Base-by-base conservation (phyloP, 169 alveolate genomes). In the Babesia gibsoni region DNA sequence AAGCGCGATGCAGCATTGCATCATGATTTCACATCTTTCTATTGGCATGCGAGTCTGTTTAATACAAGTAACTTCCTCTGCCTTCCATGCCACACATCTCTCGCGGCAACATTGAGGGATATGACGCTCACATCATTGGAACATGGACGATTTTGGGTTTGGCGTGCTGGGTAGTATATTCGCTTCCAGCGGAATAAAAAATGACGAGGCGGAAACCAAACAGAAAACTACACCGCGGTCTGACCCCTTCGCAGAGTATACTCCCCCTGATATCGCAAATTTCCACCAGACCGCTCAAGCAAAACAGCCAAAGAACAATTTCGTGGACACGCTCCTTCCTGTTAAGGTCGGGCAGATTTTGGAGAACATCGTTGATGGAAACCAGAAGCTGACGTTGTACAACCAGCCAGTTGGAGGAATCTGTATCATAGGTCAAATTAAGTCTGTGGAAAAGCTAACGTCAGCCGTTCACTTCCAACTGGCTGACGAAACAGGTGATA, bases 111-210 rank as follows among this genome's bases (percentile, higher is more conserved):
- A n/a, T n/a, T n/a, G n/a, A n/a, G n/a, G n/a, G n/a, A n/a, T n/a
- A n/a, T n/a, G n/a, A n/a, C n/a, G n/a, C n/a, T n/a, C n/a, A n/a
- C n/a, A n/a, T n/a, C n/a, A n/a, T n/a, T n/a, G n/a, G 1, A 32
- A 67, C 58, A 79, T 79, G 88, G 83, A 70, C 72, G 45, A 50
- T 25, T 79, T 79, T 27, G 88, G 66, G 7, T 79, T 79, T 43
- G 88, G 88, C 39, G 74, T 69, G 49, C 66, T 79, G 12, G 83
- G 83, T 2, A 83, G 83, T 41, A 67, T 79, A n/a, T 79, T 79
- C 49, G 53, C 88, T 58, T 16, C 59, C 39, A 43, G 52, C 43
- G 45, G 52, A 23, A 25, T 46, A 14, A 41, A 37, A 16, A 68
- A 59, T 12, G 88, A 69, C 12, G 83, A 68, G 57, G 45, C 56